A percentile compares a stretch with the other conserved stretches of the same genome.
Evolutionary conservation across 75 land plant genomes (phyloP).

Genomic region (Sequoia sempervirens): DNA sequence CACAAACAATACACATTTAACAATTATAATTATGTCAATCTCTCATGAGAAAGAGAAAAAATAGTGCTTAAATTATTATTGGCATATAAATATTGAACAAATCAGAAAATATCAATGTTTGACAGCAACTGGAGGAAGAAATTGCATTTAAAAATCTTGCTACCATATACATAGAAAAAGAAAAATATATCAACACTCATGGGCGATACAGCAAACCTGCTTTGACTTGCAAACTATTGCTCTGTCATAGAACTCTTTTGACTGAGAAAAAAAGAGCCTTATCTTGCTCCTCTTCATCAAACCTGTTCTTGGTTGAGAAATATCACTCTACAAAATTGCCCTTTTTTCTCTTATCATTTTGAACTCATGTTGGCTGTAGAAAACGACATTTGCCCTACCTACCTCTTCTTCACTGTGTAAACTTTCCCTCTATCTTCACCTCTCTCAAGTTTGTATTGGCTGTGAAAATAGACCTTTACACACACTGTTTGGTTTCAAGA

Average conservation of each 20-base stretch:
- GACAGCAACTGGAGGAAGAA: too few relatives aligned
- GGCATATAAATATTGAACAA: too few relatives aligned
- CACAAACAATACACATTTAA: neutral
- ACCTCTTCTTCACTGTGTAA: too few relatives aligned
- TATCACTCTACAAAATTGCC: neutral
- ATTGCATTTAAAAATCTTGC: too few relatives aligned
- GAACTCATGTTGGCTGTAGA: too few relatives aligned
- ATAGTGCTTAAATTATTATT: neutral
- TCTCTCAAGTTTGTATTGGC: too few relatives aligned
- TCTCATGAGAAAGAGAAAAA: neutral
- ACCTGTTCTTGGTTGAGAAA: neutral
- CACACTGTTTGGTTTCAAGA: neutral
- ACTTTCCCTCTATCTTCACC: too few relatives aligned
- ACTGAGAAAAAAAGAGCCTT: neutral
- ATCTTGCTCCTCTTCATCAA: neutral
- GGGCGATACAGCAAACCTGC: neutral
- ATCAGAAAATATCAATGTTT: too few relatives aligned
- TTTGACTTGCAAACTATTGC: neutral
- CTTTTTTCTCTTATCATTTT: neutral
- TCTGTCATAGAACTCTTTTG: neutral
- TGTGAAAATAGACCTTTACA: too few relatives aligned
- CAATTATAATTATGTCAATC: neutral
- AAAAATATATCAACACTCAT: neutral
- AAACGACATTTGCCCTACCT: too few relatives aligned
- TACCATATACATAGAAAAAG: neutral